These are phyloP conservation scores for Neckera pumila DNA, from an alignment of 225 moss, liverwort and hornwort species.

Conservation along the genomic window DNA sequence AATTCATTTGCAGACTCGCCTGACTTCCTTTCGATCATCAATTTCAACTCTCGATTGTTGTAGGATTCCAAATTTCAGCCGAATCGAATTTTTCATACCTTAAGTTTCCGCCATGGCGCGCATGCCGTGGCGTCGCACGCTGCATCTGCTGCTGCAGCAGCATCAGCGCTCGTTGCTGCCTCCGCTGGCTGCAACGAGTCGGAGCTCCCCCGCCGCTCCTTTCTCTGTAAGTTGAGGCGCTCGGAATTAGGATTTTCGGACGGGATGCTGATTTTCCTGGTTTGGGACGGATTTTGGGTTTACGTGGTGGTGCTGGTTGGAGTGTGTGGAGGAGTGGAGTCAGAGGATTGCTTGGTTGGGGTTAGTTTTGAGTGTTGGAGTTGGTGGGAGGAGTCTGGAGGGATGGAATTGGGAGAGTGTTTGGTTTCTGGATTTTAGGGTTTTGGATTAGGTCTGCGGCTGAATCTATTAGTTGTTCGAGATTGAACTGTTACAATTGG, in stretches of 20 bases:
- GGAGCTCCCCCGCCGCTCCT: not conserved
- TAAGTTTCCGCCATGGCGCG: constrained; percentile 18
- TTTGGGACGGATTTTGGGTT: not conserved
- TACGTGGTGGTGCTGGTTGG: not conserved
- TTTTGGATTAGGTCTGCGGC: not conserved
- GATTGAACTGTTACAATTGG: not conserved
- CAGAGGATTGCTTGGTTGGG: not conserved
- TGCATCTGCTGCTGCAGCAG: not conserved
- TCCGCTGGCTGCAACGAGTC: not conserved
- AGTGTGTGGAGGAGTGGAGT: not conserved
- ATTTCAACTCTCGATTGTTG: not conserved
- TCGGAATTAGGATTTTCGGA: not conserved
- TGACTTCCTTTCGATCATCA: not conserved
- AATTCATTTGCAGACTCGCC: not conserved
- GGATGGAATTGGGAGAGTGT: not conserved
- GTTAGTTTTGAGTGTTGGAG: not conserved
- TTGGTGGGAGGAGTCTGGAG: not conserved
- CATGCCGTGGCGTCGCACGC: constrained; percentile 37
- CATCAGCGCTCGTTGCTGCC: constrained; percentile 3
- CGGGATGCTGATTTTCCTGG: not conserved
- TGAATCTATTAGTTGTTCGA: not conserved
- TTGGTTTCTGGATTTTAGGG: not conserved
- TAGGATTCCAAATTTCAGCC: not conserved
- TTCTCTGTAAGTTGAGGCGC: not conserved
- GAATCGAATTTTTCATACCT: not conserved